Base-by-base conservation (phyloP, 352 stramenopile genomes). In the Peronospora farinosa region DNA sequence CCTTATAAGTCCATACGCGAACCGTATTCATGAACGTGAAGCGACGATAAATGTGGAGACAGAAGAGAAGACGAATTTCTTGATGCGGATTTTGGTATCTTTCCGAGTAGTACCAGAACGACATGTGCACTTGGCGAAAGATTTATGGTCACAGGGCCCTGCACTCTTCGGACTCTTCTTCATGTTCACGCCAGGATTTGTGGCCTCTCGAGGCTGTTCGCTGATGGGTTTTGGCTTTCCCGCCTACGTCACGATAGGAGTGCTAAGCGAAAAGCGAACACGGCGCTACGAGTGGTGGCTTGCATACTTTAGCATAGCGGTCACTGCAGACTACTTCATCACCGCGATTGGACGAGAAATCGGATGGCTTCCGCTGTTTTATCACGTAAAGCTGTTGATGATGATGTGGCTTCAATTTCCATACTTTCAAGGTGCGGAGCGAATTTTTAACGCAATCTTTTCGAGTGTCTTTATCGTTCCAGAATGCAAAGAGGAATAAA, bases 371-470 rank as follows among this genome's bases (percentile, higher is more conserved):
- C 85, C 85, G 41, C 56, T 95, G 19, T 93, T 89, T 58, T 91
- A 88, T 52, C 85, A 95, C 57, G 60, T 44, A n/a, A 92, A 94
- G 65, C 47, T 95, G 53, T 47, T 90, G 17, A 54, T 79, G 31
- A 77, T 92, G 63, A 75, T 95, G 64, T 95, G 81, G 80, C 81
- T 95, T 10, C 85, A 95, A 61, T 92, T 95, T 54, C 85, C 85
- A 31, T 95, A 95, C 65, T 95, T 95, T 51, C 82, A 83, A 33
- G 85, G 85, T 11, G 84, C 82, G 0, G 67, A 92, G 47, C 67
- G 63, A 36, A 80, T 95, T 52, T 95, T 95, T 43, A 84, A 95
- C 51, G 45, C 62, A 10, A 63, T 50, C 32, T 88, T 93, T 45
- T 60, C 68, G 27, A 93, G 76, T 23, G 64, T 94, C 11, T 93